Base-by-base conservation (phyloP, 140 eudicot species). In the Senecio squalidus region DNA sequence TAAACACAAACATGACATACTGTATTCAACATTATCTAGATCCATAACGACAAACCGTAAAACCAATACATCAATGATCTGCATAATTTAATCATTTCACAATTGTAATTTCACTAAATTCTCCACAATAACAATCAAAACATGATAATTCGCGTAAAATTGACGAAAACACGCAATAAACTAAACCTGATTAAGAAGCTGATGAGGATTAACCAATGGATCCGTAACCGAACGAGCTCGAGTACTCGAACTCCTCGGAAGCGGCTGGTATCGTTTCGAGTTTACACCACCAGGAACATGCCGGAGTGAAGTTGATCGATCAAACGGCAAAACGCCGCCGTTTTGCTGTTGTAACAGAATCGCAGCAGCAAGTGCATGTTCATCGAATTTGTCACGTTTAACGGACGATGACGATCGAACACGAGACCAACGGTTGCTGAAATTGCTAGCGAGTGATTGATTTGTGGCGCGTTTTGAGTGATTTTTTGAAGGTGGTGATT, bases 201-300 rank as follows among this genome's bases (percentile, higher is more conserved):
- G 84, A 21, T 86, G 89, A 70, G 96, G 96, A 13, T 82, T 88
- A 69, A 91, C 78, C 68, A 91, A 68, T 65, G 96, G 98, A 79
- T 91, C 98, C 48, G 92, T 77, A 25, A 73, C 66, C 41, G 92
- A 86, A 26, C 94, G 72, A 58, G 96, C 57, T 55, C 98, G 70
- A 31, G 96, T 58, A 68, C 98, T 91, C 4, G 94, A 86, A 43
- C 96, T 83, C 44, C 98, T 67, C 5, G 92, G 85, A 70, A 91
- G 69, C 4, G 80, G 65, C 17, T 73, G 84, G 22, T 71, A 68
- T 58, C 52, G 80, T 74, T 61, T 81, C 9, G 88, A 83, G 61
- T 41, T 59, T 0, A 58, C 60, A 5, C 76, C 76, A 30, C 14
- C 9, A 2, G 26, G 4, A 54, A 6, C 46, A 53, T 76, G 80